These are phyloP conservation scores for Globisporangium takayamanum DNA, from an alignment of 352 stramenopile genomes.

Conservation along the genomic window DNA sequence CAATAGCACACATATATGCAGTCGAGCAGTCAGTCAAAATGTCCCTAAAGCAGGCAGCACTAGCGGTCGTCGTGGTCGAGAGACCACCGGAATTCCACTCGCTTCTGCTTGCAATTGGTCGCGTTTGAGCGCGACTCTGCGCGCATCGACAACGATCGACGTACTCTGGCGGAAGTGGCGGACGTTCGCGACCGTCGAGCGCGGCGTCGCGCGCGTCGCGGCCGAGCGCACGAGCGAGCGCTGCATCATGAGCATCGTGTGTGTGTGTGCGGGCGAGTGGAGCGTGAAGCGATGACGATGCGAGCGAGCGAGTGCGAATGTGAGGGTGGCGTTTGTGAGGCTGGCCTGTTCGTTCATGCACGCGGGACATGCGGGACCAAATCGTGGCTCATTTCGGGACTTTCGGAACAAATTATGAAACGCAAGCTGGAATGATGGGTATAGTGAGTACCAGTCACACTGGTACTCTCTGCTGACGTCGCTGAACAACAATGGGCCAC, in stretches of 20 bases:
- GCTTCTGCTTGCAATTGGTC: not conserved
- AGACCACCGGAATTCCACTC: conserved; percentile 19
- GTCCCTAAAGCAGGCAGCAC: not conserved
- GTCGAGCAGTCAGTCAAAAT: not conserved
- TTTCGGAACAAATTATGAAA: not conserved
- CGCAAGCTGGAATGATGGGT: not conserved
- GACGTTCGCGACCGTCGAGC: conserved; percentile 27
- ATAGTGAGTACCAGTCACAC: too few relatives aligned
- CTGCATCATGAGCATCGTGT: conserved; percentile 35
- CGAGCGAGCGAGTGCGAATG: not conserved
- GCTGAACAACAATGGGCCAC: too few relatives aligned
- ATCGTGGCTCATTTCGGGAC: not conserved
- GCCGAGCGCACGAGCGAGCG: conserved; percentile 39
- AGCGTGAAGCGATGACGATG: not conserved
- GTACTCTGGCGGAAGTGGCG: conserved; percentile 77
- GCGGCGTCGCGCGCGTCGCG: conserved; percentile 22
- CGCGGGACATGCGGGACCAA: not conserved
- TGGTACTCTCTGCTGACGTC: too few relatives aligned
- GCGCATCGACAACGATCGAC: conserved; percentile 2
- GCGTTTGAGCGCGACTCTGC: too few relatives aligned
- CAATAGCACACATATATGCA: not conserved
- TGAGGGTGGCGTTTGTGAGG: not conserved
- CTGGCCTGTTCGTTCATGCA: too few relatives aligned
- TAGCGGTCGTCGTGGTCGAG: not conserved
- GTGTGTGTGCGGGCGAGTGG: not conserved